phyloP scores from a whole-genome alignment of 352 stramenopile genomes.

The Pythium vanterpoolii region DNA sequence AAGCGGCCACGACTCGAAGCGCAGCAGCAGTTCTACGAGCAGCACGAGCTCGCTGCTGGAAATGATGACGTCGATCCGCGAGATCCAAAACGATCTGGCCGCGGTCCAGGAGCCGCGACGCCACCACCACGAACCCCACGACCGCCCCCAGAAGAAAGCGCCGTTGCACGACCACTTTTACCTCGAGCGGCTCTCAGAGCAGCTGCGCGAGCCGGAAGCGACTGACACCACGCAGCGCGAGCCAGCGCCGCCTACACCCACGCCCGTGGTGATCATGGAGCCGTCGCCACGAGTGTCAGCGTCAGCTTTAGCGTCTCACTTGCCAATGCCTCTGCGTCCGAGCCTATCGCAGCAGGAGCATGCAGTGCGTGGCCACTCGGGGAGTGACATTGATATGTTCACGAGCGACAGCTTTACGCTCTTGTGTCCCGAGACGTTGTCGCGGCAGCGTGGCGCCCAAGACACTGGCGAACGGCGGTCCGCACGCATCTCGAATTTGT shows the following conservation, averaged over 20 bases:
- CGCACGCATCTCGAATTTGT: constrained; percentile 37
- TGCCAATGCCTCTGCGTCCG: no score
- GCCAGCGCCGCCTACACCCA: not conserved
- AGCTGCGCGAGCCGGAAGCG: constrained; percentile 6
- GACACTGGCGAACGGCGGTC: constrained; percentile 45
- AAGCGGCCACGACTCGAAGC: constrained; percentile 16
- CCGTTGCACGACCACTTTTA: constrained; percentile 12
- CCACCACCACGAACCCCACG: constrained; percentile 13
- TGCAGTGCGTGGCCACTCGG: not conserved
- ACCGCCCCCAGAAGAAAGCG: constrained; percentile 1
- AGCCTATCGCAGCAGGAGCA: no score
- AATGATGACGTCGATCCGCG: constrained; percentile 46
- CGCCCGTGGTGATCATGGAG: constrained; percentile 3
- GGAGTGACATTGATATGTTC: constrained; percentile 45
- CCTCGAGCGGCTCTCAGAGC: constrained; percentile 22
- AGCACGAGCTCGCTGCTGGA: constrained; percentile 30
- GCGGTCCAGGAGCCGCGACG: constrained; percentile 20
- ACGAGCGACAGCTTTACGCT: constrained; percentile 53
- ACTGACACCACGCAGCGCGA: not conserved
- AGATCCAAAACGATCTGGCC: constrained; percentile 51
- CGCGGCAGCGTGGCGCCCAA: constrained; percentile 26
- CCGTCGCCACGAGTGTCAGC: not conserved
- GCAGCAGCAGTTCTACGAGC: constrained; percentile 21
- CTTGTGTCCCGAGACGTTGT: constrained; percentile 42
- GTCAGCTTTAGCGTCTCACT: no score